These are phyloP conservation scores for Ogataea wickerhamii DNA, from an alignment of 805 yeast species.

Conservation along the genomic window DNA sequence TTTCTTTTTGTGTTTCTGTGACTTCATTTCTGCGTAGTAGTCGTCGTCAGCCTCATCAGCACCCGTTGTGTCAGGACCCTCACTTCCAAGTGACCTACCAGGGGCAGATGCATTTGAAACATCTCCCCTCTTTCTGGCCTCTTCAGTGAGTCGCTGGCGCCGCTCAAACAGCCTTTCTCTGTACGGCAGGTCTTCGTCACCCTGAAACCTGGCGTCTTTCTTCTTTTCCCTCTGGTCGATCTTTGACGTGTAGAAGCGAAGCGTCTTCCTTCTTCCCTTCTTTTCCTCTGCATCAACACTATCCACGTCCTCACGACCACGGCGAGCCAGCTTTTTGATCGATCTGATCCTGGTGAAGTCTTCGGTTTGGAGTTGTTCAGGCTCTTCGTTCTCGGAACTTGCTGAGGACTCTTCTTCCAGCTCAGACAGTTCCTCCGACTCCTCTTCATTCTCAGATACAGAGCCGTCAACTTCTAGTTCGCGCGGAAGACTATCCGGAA, in stretches of 20 bases:
- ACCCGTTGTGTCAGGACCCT: constrained; percentile 48
- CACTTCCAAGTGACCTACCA: constrained; percentile 55
- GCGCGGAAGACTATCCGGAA: constrained; percentile 36
- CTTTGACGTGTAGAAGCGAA: constrained; percentile 95
- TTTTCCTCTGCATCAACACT: constrained; percentile 87
- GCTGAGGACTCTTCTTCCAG: constrained; percentile 18
- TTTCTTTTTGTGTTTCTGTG: constrained; percentile 45
- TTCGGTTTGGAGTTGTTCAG: constrained; percentile 41
- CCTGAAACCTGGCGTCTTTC: constrained; percentile 56
- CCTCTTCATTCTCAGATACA: constrained; percentile 19
- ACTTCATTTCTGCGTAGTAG: constrained; percentile 56
- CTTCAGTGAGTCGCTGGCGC: constrained; percentile 81
- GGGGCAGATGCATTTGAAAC: constrained; percentile 37
- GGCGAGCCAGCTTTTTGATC: constrained; percentile 38
- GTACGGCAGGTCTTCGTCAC: constrained; percentile 91
- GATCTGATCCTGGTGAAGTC: constrained; percentile 53
- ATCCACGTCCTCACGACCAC: constrained; percentile 62
- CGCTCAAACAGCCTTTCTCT: constrained; percentile 87
- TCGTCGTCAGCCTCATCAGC: constrained; percentile 44
- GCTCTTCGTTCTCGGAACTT: constrained; percentile 18
- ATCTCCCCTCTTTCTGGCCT: constrained; percentile 83
- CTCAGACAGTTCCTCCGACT: constrained; percentile 19
- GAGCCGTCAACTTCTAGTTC: constrained; percentile 21
- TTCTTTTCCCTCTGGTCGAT: constrained; percentile 80
- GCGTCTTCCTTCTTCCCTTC: constrained; percentile 68